These are phyloP conservation scores for Fusarium marasasianum DNA, from an alignment of 2,329 filamentous ascomycete species.

Conservation along the genomic window DNA sequence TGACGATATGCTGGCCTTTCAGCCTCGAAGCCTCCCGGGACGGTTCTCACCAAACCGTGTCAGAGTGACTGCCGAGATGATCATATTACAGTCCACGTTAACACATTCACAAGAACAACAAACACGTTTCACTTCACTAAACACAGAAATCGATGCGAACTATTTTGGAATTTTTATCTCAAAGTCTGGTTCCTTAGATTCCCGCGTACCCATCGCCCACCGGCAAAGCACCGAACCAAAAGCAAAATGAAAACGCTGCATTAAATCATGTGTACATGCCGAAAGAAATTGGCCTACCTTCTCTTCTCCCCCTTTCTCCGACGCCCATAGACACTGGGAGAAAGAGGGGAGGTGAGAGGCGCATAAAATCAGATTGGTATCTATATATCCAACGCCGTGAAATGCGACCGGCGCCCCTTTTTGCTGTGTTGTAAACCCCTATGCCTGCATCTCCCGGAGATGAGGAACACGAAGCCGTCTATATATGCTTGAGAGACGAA, in stretches of 20 bases:
- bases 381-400: constrained; percentile 43
- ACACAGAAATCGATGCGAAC: constrained; percentile 16
- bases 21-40: not conserved
- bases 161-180: constrained; percentile 24
- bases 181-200: constrained; percentile 8
- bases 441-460: constrained; percentile 7
- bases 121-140: constrained; percentile 11
- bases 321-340: constrained; percentile 1
- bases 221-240: constrained; percentile 22
- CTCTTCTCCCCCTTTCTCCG: not conserved
- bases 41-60: no score
- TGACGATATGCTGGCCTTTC: not conserved
- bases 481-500: constrained; percentile 28
- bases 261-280: constrained; percentile 27
- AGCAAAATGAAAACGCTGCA: constrained; percentile 19
- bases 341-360: not conserved
- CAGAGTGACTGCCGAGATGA: not conserved
- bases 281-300: constrained; percentile 1
- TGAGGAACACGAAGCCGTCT: constrained; percentile 14
- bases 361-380: constrained; percentile 39
- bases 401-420: constrained; percentile 39
- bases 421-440: constrained; percentile 11
- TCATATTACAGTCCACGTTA: not conserved
- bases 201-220: constrained; percentile 15
- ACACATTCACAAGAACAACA: not conserved